Percentiles rank a stretch among this genome's conserved stretches.
Evolutionary conservation across 139 green algal species (phyloP).

Genomic region (Volvox africanus): DNA sequence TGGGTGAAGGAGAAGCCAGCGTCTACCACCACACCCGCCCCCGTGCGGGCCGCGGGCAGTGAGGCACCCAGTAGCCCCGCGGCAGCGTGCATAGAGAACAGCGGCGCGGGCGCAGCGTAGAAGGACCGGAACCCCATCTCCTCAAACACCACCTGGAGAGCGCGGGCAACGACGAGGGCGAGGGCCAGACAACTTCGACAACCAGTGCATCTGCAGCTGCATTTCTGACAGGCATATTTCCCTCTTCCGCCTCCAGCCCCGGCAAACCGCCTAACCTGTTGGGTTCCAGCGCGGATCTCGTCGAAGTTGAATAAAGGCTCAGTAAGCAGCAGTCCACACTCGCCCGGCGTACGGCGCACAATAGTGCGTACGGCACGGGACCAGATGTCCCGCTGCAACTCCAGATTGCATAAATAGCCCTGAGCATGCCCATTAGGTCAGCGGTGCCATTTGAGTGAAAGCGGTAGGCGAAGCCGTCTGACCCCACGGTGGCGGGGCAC

Average conservation of each 20-base stretch:
- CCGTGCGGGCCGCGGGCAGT: not conserved
- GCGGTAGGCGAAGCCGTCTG: no score
- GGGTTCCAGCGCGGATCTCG: conserved; percentile 66
- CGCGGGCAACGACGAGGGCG: not conserved
- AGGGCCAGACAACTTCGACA: no score
- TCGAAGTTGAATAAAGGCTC: conserved; percentile 90
- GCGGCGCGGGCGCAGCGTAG: conserved; percentile 66
- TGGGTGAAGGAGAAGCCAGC: conserved; percentile 88
- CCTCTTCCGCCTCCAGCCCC: not conserved
- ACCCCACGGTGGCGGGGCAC: no score
- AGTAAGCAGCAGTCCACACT: conserved; percentile 80
- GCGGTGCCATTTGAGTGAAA: no score
- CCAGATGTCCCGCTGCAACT: conserved; percentile 90
- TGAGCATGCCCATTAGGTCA: not conserved
- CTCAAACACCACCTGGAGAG: conserved; percentile 83
- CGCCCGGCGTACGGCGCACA: conserved; percentile 35
- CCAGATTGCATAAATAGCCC: conserved; percentile 75
- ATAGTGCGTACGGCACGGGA: conserved; percentile 53
- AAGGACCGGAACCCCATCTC: conserved; percentile 81
- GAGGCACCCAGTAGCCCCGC: conserved; percentile 22
- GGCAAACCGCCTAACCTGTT: conserved; percentile 63
- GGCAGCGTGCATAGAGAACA: conserved; percentile 69
- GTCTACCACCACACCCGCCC: conserved; percentile 72
- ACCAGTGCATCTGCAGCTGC: no score
- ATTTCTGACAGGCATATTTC: no score